Percentiles rank a stretch among this genome's conserved stretches.
These are phyloP conservation scores for Saccharomyces hybrid DNA, from an alignment of 1,139 yeast genomes.

Conservation along the genomic window DNA sequence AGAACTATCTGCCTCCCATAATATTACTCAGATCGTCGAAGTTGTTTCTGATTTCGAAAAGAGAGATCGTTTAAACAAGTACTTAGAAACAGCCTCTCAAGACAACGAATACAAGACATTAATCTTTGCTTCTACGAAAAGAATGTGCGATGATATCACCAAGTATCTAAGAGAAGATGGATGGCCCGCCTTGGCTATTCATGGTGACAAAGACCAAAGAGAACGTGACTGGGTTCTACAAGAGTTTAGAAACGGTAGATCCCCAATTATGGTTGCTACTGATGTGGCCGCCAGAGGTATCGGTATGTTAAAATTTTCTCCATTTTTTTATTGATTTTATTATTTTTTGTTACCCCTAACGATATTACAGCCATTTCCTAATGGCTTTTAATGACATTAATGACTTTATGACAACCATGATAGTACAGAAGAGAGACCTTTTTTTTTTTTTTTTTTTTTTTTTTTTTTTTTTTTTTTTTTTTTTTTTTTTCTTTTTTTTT, in stretches of 20 bases:
- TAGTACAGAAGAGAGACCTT: neutral
- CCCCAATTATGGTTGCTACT: constrained; percentile 98
- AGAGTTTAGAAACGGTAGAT: constrained; percentile 85
- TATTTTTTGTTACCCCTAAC: neutral
- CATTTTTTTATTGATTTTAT: constrained; percentile 9
- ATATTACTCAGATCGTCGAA: constrained; percentile 88
- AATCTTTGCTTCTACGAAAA: constrained; percentile 90
- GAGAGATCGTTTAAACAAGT: constrained; percentile 81
- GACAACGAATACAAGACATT: constrained; percentile 72
- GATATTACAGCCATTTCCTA: neutral
- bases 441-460: neutral
- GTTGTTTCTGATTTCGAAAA: constrained; percentile 88
- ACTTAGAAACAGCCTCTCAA: constrained; percentile 76
- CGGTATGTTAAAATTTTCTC: constrained; percentile 61
- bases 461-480: neutral
- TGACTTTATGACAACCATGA: neutral
- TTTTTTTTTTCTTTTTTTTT: constrained; percentile 1
- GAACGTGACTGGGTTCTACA: constrained; percentile 98
- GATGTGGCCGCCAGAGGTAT: constrained; percentile 99
- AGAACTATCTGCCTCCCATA: constrained; percentile 94
- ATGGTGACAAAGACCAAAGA: constrained; percentile 96
- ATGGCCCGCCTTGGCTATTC: constrained; percentile 98
- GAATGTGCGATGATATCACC: constrained; percentile 95
- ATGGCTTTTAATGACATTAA: neutral
- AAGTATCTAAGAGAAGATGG: constrained; percentile 90